These are phyloP conservation scores for Pisolithus sp. DNA, from an alignment of 768 basidiomycete genomes.

Conservation along the genomic window DNA sequence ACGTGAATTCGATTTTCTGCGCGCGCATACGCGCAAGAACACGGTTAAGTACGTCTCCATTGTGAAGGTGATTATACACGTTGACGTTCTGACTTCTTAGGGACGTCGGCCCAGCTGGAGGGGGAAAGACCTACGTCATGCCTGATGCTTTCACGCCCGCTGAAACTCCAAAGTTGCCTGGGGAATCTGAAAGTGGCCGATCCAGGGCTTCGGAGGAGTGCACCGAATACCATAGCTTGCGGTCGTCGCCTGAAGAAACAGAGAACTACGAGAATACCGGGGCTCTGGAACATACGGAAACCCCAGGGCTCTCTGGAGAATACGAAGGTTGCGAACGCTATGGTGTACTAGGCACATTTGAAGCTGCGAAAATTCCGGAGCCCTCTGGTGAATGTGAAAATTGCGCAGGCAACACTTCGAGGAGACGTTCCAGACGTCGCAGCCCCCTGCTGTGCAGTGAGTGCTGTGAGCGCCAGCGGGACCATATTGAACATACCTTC, in stretches of 20 bases:
- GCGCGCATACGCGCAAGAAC: neutral
- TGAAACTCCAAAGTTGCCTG: too few species aligned
- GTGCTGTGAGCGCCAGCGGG: neutral
- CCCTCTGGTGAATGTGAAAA: neutral
- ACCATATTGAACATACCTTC: neutral
- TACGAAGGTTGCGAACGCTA: neutral
- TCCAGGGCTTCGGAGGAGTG: too few species aligned
- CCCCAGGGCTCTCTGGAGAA: too few species aligned
- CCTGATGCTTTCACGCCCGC: too few species aligned
- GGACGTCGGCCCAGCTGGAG: too few species aligned
- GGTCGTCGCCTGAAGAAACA: too few species aligned
- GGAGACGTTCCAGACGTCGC: neutral
- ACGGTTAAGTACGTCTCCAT: neutral
- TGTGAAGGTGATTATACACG: neutral
- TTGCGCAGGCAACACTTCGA: neutral
- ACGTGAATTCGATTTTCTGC: neutral
- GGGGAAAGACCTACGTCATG: too few species aligned
- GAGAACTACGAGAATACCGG: too few species aligned
- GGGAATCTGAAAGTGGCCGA: too few species aligned
- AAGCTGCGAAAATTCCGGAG: neutral
- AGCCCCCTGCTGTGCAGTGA: neutral
- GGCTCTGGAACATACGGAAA: too few species aligned
- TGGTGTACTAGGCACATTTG: neutral
- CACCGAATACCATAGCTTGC: too few species aligned
- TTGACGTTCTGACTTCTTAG: neutral